phyloP scores from a whole-genome alignment of 805 yeast genomes.

The Huiozyma sinensis region DNA sequence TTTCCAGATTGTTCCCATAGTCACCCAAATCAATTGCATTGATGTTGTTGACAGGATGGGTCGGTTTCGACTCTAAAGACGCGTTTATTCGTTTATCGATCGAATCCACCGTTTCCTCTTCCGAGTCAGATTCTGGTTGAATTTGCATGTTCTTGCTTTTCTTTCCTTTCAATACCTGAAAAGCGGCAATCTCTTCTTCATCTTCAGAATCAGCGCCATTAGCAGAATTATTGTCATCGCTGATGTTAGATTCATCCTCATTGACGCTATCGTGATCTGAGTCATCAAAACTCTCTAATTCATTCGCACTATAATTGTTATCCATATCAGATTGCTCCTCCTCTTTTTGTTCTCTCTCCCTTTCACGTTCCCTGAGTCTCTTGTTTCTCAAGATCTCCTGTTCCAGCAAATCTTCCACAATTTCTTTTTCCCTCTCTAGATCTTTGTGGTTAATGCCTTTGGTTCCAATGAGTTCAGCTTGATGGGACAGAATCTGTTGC shows the following conservation, averaged over 20 bases:
- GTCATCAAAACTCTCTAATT: constrained; percentile 9
- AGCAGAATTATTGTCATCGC: constrained; percentile 9
- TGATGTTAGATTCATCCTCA: constrained; percentile 4
- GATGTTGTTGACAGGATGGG: not conserved
- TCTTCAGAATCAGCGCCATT: constrained; percentile 23
- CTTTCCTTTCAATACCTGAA: constrained; percentile 2
- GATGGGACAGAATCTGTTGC: constrained; percentile 39
- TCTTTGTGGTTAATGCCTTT: constrained; percentile 34
- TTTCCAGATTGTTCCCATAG: constrained; percentile 18
- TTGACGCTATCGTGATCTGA: constrained; percentile 6
- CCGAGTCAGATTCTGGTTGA: not conserved
- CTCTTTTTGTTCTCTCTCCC: constrained; percentile 26
- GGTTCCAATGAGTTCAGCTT: constrained; percentile 36
- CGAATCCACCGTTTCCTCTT: not conserved
- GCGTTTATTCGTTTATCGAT: not conserved
- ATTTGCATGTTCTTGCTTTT: constrained; percentile 4
- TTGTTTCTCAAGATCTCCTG: constrained; percentile 41
- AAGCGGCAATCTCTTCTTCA: constrained; percentile 10
- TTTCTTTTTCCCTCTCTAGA: constrained; percentile 31
- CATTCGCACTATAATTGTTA: constrained; percentile 16
- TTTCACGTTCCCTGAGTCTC: constrained; percentile 35
- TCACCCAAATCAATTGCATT: constrained; percentile 21
- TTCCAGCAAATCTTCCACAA: constrained; percentile 30
- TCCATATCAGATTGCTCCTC: constrained; percentile 6
- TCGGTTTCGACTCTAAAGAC: not conserved